A percentile compares a stretch with the other conserved stretches of the same genome.
Evolutionary conservation across 345 rosid species (phyloP).

Genomic region (Trapa bicornis): DNA sequence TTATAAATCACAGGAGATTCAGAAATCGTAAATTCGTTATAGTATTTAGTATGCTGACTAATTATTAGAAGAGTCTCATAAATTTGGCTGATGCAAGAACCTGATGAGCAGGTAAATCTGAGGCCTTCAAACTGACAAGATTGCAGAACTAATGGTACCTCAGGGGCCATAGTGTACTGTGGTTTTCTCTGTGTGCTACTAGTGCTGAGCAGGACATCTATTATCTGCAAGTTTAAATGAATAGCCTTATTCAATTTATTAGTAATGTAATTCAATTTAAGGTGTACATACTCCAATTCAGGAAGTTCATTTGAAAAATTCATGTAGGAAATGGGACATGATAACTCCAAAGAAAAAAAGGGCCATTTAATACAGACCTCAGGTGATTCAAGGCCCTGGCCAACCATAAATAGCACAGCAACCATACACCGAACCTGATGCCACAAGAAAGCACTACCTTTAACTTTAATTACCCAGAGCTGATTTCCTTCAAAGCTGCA

Average conservation of each 20-base stretch:
- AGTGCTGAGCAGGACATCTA: constrained; percentile 61
- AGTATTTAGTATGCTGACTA: background rate
- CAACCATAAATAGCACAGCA: constrained; percentile 82
- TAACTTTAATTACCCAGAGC: constrained; percentile 55
- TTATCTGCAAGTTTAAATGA: constrained; percentile 26
- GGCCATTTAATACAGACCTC: constrained; percentile 37
- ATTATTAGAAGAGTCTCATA: background rate
- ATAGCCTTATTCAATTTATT: background rate
- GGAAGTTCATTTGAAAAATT: background rate
- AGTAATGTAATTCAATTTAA: no score
- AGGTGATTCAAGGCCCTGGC: constrained; percentile 69
- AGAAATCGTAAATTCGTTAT: background rate
- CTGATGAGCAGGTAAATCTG: constrained; percentile 60
- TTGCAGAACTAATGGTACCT: constrained; percentile 66
- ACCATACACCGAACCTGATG: constrained; percentile 95
- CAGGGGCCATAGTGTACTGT: constrained; percentile 74
- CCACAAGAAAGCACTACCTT: constrained; percentile 90
- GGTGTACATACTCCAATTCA: background rate
- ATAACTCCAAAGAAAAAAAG: background rate
- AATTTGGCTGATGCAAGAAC: constrained; percentile 17
- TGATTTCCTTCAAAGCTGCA: constrained; percentile 52
- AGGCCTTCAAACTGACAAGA: constrained; percentile 67
- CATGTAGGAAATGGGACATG: no score
- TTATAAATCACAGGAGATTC: background rate
- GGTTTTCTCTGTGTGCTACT: constrained; percentile 57